Conservation (phyloP, 192 early-diverging fungal genomes). For the Linnemannia elongata region DNA sequence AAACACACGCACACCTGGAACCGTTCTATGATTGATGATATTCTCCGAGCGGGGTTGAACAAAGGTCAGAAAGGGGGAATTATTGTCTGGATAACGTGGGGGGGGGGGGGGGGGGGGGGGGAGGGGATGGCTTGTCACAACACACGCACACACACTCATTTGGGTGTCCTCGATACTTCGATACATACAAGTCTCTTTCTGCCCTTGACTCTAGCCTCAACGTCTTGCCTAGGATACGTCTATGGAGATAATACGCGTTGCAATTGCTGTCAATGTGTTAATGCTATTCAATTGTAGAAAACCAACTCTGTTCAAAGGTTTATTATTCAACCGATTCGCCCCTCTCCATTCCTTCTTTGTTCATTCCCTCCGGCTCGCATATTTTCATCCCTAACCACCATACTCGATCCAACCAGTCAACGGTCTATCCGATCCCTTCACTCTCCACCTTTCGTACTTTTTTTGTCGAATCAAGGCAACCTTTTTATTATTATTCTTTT, state of each 20-base stretch:
- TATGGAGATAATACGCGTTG: no score
- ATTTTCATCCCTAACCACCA: not conserved
- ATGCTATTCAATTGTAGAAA: no score
- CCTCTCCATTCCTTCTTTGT: not conserved
- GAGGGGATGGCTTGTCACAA: no score
- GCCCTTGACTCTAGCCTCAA: no score
- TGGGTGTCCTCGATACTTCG: no score
- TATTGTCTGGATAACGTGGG: not conserved
- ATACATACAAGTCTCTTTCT: no score
- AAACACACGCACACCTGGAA: no score
- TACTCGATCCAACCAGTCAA: not conserved
- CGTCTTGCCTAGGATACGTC: no score
- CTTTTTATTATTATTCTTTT: not conserved
- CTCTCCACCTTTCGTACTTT: not conserved
- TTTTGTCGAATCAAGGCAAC: not conserved
- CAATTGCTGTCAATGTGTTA: no score
- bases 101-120: no score
- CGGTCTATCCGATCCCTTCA: not conserved
- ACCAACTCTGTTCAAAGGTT: not conserved
- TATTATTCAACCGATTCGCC: not conserved
- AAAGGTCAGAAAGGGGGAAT: not conserved
- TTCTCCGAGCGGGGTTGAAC: not conserved
- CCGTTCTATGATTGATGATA: not conserved
- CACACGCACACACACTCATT: no score
- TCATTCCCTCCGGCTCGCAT: not conserved